Conservation (phyloP, 1,284 basidiomycete genomes). For the Peniophora sp. region DNA sequence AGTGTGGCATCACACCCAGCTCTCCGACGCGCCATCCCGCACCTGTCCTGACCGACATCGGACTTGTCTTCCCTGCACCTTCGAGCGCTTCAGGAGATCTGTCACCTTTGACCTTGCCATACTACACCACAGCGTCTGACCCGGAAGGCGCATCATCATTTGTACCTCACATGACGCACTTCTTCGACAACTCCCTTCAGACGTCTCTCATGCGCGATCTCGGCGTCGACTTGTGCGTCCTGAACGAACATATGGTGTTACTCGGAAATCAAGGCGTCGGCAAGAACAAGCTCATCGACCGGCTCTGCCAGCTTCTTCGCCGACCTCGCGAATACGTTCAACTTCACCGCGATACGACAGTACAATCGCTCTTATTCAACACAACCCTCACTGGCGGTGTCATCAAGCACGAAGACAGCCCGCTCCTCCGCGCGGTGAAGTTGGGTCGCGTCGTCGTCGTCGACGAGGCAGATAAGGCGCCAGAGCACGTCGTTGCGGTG, state of each 20-base stretch:
- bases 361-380: conserved; percentile 62
- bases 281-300: conserved; percentile 62
- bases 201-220: conserved; percentile 58
- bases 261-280: conserved; percentile 68
- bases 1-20: conserved; percentile 36
- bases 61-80: conserved; percentile 39
- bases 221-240: conserved; percentile 49
- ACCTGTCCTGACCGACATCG: conserved; percentile 28
- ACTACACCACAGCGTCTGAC: conserved; percentile 41
- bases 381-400: conserved; percentile 49
- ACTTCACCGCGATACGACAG: conserved; percentile 60
- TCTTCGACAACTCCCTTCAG: conserved; percentile 62
- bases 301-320: conserved; percentile 42
- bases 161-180: conserved; percentile 60
- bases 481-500: conserved; percentile 62
- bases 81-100: conserved; percentile 22
- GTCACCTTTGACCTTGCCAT: conserved; percentile 32
- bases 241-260: conserved; percentile 55
- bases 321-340: conserved; percentile 64
- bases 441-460: conserved; percentile 55
- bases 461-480: conserved; percentile 65
- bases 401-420: conserved; percentile 54
- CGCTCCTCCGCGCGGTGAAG: conserved; percentile 52
- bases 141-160: conserved; percentile 44
- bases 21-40: conserved; percentile 41